phyloP scores from a whole-genome alignment of 169 alveolate species.

The Eimeria acervulina region DNA sequence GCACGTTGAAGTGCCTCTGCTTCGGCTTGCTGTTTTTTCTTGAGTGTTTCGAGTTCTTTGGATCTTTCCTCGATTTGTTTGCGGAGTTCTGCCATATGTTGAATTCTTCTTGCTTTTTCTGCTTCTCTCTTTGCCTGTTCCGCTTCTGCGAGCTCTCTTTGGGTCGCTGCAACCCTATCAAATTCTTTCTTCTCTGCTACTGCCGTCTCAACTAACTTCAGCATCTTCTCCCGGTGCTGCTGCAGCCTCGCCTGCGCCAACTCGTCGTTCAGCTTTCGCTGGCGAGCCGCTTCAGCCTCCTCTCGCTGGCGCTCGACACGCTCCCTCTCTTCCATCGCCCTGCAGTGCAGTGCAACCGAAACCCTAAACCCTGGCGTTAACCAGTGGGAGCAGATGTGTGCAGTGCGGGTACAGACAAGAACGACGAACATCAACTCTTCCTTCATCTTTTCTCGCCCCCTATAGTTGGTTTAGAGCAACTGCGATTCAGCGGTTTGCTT shows the following conservation, averaged over 20 bases:
- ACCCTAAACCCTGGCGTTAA: background rate
- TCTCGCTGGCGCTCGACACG: conserved; percentile 53
- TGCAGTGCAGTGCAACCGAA: background rate
- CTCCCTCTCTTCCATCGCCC: conserved; percentile 82
- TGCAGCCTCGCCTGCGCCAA: conserved; percentile 55
- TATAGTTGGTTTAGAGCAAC: too few species aligned
- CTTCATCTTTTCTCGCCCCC: too few species aligned
- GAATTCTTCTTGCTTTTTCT: conserved; percentile 85
- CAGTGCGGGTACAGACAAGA: too few species aligned
- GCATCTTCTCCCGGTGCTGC: conserved; percentile 73
- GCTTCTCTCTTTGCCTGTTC: conserved; percentile 87
- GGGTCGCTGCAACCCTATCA: conserved; percentile 87
- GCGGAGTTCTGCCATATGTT: conserved; percentile 86
- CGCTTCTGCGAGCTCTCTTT: conserved; percentile 86
- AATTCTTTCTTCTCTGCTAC: conserved; percentile 89
- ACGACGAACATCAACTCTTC: too few species aligned
- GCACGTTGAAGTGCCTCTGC: conserved; percentile 41
- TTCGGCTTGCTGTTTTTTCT: conserved; percentile 7
- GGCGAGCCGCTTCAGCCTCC: conserved; percentile 13
- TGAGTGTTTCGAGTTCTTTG: background rate
- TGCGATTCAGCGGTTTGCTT: too few species aligned
- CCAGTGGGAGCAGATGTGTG: background rate
- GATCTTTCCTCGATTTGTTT: conserved; percentile 83
- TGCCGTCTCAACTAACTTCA: conserved; percentile 42
- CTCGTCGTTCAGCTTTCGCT: conserved; percentile 45